Evolutionary conservation across 495 filamentous ascomycete genomes (phyloP).

Genomic region (Penicillium desertorum): DNA sequence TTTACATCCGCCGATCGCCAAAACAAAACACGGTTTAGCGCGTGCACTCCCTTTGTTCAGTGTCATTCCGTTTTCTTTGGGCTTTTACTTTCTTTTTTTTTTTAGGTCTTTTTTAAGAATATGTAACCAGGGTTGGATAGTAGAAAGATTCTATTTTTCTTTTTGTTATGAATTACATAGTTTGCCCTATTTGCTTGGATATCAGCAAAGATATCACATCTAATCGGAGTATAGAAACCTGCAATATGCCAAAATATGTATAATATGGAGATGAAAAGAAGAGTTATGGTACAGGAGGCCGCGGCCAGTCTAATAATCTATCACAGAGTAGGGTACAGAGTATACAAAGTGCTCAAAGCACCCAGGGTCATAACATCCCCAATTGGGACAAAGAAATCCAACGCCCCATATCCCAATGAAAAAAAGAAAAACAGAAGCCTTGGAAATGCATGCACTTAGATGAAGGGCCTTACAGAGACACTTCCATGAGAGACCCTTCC

Average conservation of each 20-base stretch:
- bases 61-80: background rate
- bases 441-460: conserved; percentile 20
- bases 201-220: background rate
- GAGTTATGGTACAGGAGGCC: conserved; percentile 17
- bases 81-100: background rate
- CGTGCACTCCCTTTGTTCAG: conserved; percentile 17
- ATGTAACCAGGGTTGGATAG: background rate
- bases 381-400: conserved; percentile 18
- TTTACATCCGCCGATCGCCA: conserved; percentile 37
- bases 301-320: conserved; percentile 20
- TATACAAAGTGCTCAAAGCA: conserved; percentile 12
- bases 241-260: background rate
- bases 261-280: conserved; percentile 7
- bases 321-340: conserved; percentile 15
- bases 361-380: conserved; percentile 10
- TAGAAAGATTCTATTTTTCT: background rate
- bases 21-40: conserved; percentile 37
- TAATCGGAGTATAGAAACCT: background rate
- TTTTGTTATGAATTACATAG: background rate
- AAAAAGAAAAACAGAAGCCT: conserved; percentile 5
- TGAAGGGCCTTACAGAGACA: conserved; percentile 26
- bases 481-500: conserved; percentile 32
- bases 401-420: conserved; percentile 31
- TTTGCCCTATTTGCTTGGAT: background rate
- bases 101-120: background rate